These are phyloP conservation scores for Candida xyloterini DNA, from an alignment of 805 yeast species.

Conservation along the genomic window DNA sequence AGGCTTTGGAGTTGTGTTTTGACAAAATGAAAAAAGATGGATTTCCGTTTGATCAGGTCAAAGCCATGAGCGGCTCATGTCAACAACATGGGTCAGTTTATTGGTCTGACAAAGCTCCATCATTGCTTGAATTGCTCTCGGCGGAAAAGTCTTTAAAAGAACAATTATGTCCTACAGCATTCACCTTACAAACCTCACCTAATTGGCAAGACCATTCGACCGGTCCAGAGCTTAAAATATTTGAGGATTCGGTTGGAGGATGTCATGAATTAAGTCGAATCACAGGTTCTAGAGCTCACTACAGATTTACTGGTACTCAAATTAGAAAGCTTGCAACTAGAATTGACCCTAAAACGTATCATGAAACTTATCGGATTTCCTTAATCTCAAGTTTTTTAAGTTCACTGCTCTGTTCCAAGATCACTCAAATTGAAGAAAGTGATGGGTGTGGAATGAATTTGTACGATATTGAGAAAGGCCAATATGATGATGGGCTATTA, in stretches of 20 bases:
- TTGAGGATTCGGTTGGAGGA: slow-evolving; percentile 65
- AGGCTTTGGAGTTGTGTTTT: slow-evolving; percentile 68
- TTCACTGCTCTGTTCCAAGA: slow-evolving; percentile 61
- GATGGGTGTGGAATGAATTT: slow-evolving; percentile 95
- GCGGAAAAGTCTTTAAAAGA: slow-evolving; percentile 36
- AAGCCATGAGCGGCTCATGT: slow-evolving; percentile 77
- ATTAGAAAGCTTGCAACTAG: slow-evolving; percentile 67
- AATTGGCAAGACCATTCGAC: slow-evolving; percentile 97
- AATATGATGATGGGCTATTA: slow-evolving; percentile 57
- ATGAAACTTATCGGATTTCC: slow-evolving; percentile 58
- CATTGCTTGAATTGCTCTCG: slow-evolving; percentile 38
- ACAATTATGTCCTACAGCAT: slow-evolving; percentile 49
- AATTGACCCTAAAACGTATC: slow-evolving; percentile 49
- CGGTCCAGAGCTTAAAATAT: slow-evolving; percentile 56
- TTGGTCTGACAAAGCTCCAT: slow-evolving; percentile 56
- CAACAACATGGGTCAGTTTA: slow-evolving; percentile 92
- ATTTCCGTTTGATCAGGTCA: slow-evolving; percentile 59
- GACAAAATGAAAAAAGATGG: slow-evolving; percentile 43
- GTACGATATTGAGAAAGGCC: slow-evolving; percentile 60
- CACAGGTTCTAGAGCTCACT: slow-evolving; percentile 87
- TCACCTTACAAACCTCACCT: slow-evolving; percentile 67
- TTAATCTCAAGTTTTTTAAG: slow-evolving; percentile 78
- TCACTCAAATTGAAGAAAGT: slow-evolving; percentile 68
- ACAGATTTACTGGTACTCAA: slow-evolving; percentile 90
- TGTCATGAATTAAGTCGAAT: slow-evolving; percentile 53